These are phyloP conservation scores for Amaranthus hypochondriacus DNA, from an alignment of 148 eudicot genomes.

Conservation along the genomic window DNA sequence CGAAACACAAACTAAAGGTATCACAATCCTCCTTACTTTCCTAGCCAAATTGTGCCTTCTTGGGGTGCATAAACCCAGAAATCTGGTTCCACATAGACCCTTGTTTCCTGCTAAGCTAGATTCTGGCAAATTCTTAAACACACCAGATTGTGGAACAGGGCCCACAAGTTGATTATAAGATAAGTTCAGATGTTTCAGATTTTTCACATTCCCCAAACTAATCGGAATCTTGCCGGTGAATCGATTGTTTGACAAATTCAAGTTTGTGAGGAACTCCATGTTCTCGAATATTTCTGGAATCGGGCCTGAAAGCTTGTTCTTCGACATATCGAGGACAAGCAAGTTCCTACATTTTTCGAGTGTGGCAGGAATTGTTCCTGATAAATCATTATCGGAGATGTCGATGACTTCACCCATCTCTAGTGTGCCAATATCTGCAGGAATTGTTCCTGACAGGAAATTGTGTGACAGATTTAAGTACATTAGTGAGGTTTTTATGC, in stretches of 20 bases:
- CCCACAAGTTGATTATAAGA: conserved; percentile 84
- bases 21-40: conserved; percentile 38
- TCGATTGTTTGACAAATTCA: conserved; percentile 64
- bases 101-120: conserved; percentile 61
- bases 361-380: conserved; percentile 56
- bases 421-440: conserved; percentile 56
- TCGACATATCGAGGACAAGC: conserved; percentile 60
- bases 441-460: conserved; percentile 44
- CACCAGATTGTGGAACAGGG: conserved; percentile 50
- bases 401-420: conserved; percentile 80
- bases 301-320: conserved; percentile 53
- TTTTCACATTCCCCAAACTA: conserved; percentile 30
- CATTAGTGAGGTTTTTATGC: conserved; percentile 53
- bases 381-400: conserved; percentile 63
- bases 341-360: conserved; percentile 60
- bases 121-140: conserved; percentile 31
- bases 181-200: conserved; percentile 53
- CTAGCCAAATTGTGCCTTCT: conserved; percentile 22
- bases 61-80: conserved; percentile 34
- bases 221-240: conserved; percentile 65
- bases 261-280: conserved; percentile 34
- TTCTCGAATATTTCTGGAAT: conserved; percentile 35
- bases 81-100: conserved; percentile 59
- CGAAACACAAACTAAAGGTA: conserved; percentile 37
- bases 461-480: conserved; percentile 66